Percentiles rank a stretch among this genome's conserved stretches.
These are phyloP conservation scores for Stenogyne calaminthoides DNA, from an alignment of 305 asterid species.

Conservation along the genomic window DNA sequence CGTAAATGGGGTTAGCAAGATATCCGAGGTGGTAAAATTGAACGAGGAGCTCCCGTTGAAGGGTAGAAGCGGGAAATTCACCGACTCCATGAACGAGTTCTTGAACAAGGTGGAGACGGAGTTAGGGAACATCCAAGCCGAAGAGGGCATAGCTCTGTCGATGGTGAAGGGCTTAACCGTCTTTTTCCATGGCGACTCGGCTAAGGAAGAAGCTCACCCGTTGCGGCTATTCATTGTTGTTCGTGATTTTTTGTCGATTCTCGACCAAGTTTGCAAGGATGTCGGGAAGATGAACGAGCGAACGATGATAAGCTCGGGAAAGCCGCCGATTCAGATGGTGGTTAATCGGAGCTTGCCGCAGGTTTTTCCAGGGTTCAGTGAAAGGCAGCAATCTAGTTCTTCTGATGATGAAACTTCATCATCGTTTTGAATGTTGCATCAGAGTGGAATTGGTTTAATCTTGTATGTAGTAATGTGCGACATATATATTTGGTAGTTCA, in stretches of 20 bases:
- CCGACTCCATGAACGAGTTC: conserved; percentile 54
- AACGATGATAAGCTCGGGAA: conserved; percentile 56
- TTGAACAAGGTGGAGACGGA: conserved; percentile 59
- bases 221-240: conserved; percentile 71
- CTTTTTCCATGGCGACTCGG: conserved; percentile 78
- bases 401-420: conserved; percentile 47
- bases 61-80: conserved; percentile 42
- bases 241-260: conserved; percentile 63
- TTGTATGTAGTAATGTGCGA: conserved; percentile 31
- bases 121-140: conserved; percentile 54
- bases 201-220: conserved; percentile 75
- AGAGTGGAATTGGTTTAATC: conserved; percentile 16
- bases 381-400: conserved; percentile 41
- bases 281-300: conserved; percentile 72
- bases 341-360: conserved; percentile 38
- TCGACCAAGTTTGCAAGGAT: conserved; percentile 86
- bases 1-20: conserved; percentile 50
- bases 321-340: conserved; percentile 32
- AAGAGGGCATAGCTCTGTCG: conserved; percentile 68
- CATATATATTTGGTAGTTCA: too few species aligned
- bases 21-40: conserved; percentile 47
- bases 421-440: conserved; percentile 23
- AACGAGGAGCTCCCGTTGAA: conserved; percentile 39
- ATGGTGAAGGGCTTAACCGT: conserved; percentile 78
- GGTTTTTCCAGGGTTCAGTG: conserved; percentile 38